Percentiles rank a stretch among this genome's conserved stretches.
phyloP scores from a whole-genome alignment of 768 basidiomycete species.

The Boletus rubescentipes region DNA sequence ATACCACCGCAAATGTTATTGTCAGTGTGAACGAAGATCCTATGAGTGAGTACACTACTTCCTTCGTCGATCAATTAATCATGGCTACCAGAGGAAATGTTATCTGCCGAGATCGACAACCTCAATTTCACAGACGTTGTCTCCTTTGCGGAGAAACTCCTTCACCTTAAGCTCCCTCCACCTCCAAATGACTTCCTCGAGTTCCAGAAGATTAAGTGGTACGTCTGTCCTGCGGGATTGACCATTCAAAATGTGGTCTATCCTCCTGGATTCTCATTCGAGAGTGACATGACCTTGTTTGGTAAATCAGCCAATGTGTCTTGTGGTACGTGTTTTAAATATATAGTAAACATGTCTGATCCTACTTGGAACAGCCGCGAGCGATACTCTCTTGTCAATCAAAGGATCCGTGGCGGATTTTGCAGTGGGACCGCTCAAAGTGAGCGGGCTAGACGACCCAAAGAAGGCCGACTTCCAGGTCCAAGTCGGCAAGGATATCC shows the following conservation, averaged over 20 bases:
- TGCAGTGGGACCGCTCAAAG: conserved; percentile 5
- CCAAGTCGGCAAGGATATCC: conserved; percentile 3
- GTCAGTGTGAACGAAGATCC: conserved; percentile 10
- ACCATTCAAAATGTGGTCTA: not conserved
- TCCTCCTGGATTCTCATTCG: conserved; percentile 7
- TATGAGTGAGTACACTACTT: not conserved
- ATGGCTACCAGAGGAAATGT: conserved; percentile 3
- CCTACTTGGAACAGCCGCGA: not conserved
- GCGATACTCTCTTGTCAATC: not conserved
- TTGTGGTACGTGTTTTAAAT: not conserved
- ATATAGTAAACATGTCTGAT: not conserved
- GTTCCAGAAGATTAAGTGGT: conserved; percentile 2
- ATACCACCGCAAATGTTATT: not conserved
- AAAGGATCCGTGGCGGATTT: conserved; percentile 4
- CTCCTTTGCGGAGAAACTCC: conserved; percentile 5
- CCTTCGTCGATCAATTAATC: not conserved
- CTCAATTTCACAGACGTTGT: conserved; percentile 7
- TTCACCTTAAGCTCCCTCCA: not conserved
- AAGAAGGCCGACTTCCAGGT: conserved; percentile 3
- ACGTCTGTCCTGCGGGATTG: not conserved
- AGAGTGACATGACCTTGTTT: conserved; percentile 5
- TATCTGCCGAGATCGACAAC: conserved; percentile 5
- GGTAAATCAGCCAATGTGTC: not conserved
- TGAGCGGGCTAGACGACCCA: not conserved
- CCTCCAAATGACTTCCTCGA: conserved; percentile 10